Evolutionary conservation across 2,329 filamentous ascomycete genomes (phyloP).

Genomic region (Ilyonectria destructans): DNA sequence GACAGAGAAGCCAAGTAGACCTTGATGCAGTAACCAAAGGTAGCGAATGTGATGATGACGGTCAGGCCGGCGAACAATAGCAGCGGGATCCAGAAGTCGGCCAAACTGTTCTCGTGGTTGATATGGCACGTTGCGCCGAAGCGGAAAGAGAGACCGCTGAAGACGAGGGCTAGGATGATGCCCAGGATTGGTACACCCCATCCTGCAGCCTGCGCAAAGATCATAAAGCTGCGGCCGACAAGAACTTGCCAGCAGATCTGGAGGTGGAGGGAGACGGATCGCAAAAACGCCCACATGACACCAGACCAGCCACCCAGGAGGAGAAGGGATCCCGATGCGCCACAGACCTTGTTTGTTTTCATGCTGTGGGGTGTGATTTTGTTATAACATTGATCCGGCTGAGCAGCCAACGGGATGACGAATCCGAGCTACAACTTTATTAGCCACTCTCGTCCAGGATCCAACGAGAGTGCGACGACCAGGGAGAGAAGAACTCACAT

Average conservation of each 20-base stretch:
- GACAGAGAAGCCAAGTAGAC: slow-evolving; percentile 90
- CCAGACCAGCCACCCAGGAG: slow-evolving; percentile 89
- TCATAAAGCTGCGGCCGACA: slow-evolving; percentile 92
- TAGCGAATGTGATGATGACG: slow-evolving; percentile 86
- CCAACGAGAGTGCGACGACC: background rate
- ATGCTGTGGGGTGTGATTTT: slow-evolving; percentile 95
- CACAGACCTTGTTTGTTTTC: slow-evolving; percentile 85
- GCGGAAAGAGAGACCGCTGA: slow-evolving; percentile 94
- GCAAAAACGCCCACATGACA: slow-evolving; percentile 92
- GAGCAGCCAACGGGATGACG: slow-evolving; percentile 86
- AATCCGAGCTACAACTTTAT: slow-evolving; percentile 80
- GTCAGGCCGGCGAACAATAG: slow-evolving; percentile 84
- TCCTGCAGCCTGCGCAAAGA: slow-evolving; percentile 83
- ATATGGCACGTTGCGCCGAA: slow-evolving; percentile 95
- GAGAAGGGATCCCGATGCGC: slow-evolving; percentile 88
- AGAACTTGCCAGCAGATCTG: slow-evolving; percentile 98
- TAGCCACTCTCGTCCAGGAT: slow-evolving; percentile 37
- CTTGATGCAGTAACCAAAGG: slow-evolving; percentile 93
- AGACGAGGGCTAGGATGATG: slow-evolving; percentile 81
- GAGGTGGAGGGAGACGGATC: slow-evolving; percentile 92
- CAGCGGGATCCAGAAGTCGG: slow-evolving; percentile 92
- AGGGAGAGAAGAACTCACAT: slow-evolving; percentile 69
- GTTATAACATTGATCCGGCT: slow-evolving; percentile 88
- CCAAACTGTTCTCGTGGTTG: slow-evolving; percentile 88
- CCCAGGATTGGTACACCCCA: slow-evolving; percentile 88